Percentiles rank a stretch among this genome's conserved stretches.
Evolutionary conservation across 139 green algal genomes (phyloP).

Genomic region (Coelastrella sp.): DNA sequence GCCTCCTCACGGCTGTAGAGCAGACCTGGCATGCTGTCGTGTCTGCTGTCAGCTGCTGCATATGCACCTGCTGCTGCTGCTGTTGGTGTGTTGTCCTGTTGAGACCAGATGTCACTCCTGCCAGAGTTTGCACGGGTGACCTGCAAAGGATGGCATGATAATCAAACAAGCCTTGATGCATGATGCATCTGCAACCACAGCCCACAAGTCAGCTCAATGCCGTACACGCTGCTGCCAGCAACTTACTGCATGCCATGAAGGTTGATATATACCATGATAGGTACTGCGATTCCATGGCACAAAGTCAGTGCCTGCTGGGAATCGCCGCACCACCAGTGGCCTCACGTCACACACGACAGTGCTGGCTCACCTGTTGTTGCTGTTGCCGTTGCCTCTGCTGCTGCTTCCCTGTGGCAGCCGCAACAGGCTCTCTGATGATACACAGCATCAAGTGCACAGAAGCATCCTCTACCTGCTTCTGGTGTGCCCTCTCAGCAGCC

Average conservation of each 20-base stretch:
- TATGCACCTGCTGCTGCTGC: not conserved
- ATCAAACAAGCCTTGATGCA: too few species aligned
- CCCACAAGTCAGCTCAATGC: too few species aligned
- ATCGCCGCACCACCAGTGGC: too few species aligned
- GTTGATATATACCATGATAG: too few species aligned
- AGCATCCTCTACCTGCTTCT: conserved; percentile 9
- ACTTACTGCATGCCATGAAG: too few species aligned
- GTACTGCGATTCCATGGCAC: too few species aligned
- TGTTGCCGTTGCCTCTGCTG: not conserved
- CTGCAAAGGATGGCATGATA: not conserved
- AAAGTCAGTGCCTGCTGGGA: too few species aligned
- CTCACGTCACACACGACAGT: too few species aligned
- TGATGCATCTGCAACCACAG: too few species aligned
- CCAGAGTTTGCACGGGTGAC: not conserved
- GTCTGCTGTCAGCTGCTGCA: not conserved
- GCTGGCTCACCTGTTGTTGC: not conserved
- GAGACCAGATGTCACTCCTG: not conserved
- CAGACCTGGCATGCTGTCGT: not conserved
- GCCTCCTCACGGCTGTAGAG: not conserved
- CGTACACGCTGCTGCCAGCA: too few species aligned
- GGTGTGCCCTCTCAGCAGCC: not conserved
- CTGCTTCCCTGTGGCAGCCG: not conserved
- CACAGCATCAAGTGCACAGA: conserved; percentile 48
- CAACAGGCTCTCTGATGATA: not conserved
- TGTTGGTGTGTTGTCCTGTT: not conserved